A percentile compares a stretch with the other conserved stretches of the same genome.
These are phyloP conservation scores for Paxillus rubicundulus DNA, from an alignment of 768 basidiomycete genomes.

Conservation along the genomic window DNA sequence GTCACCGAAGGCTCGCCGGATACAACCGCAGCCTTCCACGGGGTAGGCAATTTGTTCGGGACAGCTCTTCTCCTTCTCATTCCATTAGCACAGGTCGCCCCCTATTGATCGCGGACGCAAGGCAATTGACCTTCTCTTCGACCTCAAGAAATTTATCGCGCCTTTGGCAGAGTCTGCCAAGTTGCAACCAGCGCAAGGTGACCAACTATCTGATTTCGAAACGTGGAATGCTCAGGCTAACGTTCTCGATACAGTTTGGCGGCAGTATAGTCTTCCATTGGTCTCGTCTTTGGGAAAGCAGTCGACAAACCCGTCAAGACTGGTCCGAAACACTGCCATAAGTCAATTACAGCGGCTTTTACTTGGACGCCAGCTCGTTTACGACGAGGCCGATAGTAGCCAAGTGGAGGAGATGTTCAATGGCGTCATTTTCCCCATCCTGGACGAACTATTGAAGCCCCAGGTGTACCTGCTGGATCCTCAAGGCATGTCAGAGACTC, in stretches of 20 bases:
- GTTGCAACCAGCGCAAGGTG: conserved; percentile 34
- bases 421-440: conserved; percentile 82
- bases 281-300: conserved; percentile 73
- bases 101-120: conserved; percentile 76
- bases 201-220: conserved; percentile 8
- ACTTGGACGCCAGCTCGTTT: conserved; percentile 68
- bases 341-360: conserved; percentile 81
- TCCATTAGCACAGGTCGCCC: conserved; percentile 52
- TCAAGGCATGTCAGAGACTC: conserved; percentile 86
- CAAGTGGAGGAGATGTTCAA: conserved; percentile 86
- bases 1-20: conserved; percentile 49
- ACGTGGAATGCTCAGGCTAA: conserved; percentile 3
- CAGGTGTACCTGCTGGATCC: conserved; percentile 78
- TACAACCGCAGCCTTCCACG: conserved; percentile 46
- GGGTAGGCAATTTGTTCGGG: conserved; percentile 41
- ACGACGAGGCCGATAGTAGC: conserved; percentile 53
- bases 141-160: conserved; percentile 65
- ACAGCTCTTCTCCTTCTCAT: background rate
- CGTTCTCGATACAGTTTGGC: conserved; percentile 60
- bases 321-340: conserved; percentile 80
- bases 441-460: conserved; percentile 88
- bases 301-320: conserved; percentile 78
- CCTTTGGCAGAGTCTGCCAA: conserved; percentile 52
- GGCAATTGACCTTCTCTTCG: conserved; percentile 77
- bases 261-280: conserved; percentile 70